Evolutionary conservation across 164 flowering plant species (phyloP), one percentile per base, ranked within the genome.

Genomic region (Nelumbo lutea): DNA sequence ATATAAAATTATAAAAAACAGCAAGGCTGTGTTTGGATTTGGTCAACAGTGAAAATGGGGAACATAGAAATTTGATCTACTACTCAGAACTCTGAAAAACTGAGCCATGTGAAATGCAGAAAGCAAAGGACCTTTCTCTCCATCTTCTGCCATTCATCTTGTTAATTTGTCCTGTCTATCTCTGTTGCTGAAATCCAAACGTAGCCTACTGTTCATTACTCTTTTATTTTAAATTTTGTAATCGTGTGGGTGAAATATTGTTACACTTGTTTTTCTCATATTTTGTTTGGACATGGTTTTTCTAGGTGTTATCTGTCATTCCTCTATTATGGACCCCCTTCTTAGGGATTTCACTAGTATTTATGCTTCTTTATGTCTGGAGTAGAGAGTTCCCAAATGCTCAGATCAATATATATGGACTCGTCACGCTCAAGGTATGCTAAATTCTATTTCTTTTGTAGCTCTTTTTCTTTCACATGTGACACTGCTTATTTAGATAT

Each of bases 311-410:
- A 14, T 73, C 78, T 41, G 80, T 75, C 50, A 80, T 88, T 64
- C 93, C 96, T 9, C 55, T 78, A 9, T 75, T 90, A 45, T 3
- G 63, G 75, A 42, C 82, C 40, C 72, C 79, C 4, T 90, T 86
- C 79, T 65, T 90, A 44, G 97, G 91, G 67, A 56, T 83, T 64
- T 91, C 97, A 8, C 76, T 91, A 65, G 92, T 91, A 15, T 91
- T 88, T 84, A 91, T 91, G 96, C 92, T 90, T 69, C 73, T 91
- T 13, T 91, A 91, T 73, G 81, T 90, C 42, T 91, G 97, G 96
- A 88, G 96, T 72, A 84, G 97, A 78, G 97, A 91, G 69, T 90
- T 76, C 65, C 97, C 97, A 51, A 88, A 79, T 81, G 92, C 90
- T 45, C 83, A 82, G 66, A 82, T 91, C 77, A 91, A 79, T 77